Base-by-base conservation (phyloP, 2,329 filamentous ascomycete genomes). In the Paecilomyces sp. region DNA sequence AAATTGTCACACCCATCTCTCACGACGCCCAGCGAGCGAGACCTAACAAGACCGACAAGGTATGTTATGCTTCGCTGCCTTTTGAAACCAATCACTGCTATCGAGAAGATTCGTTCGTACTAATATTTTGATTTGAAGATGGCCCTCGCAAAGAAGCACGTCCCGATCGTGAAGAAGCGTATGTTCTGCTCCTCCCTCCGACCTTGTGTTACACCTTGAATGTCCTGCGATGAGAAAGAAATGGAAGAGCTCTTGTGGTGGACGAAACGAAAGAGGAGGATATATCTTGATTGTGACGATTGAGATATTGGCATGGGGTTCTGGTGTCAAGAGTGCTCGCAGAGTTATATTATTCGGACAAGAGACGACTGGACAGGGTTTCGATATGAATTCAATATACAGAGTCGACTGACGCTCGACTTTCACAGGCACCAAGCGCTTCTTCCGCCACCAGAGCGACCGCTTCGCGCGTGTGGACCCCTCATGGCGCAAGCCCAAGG, bases 81-180 rank as follows among this genome's bases (percentile, higher is more conserved):
- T 47, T 28, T 22, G 25, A 51, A 24, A 47, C 51, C 18, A 55
- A 13, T 25, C 12, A 5, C 18, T n/a, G 52, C 56, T 57, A 50
- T 63, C 54, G 41, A 56, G 50, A 25, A 47, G 34, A 50, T 30
- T 57, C 57, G 18, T 9, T 33, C 18, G 53, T 58, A 51, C 60
- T 55, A 28, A 62, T 51, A 57, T 55, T 56, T 56, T 60, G 53
- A 50, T 58, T 61, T 68, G 54, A 66, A 70, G 92, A 97, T 97
- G 94, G 92, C 93, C 86, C 87, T 92, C 89, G 90, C 93, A 83
- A 96, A 95, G 90, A 95, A 96, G 87, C 94, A 97, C 83, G 88
- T 97, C 79, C 89, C 92, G 77, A 99, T 99, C 87, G 91, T 99
- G 79, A 99, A 99, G 91, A 99, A 99, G 92, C 92, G 92, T 96